Evolutionary conservation across 2,329 filamentous ascomycete genomes (phyloP), one percentile per base, ranked within the genome.

Genomic region (Pseudocercospora pini-densiflorae): DNA sequence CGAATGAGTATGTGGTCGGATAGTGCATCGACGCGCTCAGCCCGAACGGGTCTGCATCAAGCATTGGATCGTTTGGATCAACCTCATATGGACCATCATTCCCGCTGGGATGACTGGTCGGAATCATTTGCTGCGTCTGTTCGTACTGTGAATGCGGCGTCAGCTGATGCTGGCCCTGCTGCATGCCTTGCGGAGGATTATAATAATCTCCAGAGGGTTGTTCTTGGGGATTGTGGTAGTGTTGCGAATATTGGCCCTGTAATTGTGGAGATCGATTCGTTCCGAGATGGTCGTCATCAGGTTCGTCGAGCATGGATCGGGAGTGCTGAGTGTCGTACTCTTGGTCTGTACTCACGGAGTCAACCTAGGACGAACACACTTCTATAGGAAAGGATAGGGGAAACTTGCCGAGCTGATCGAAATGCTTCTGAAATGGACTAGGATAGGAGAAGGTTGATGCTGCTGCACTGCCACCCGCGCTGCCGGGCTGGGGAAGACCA

Each of bases 31-130:
- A 97, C 40, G 94, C 94, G 66, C 92, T 94, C 61, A 97, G 84
- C 12, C 94, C 94, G 75, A 97, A 98, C 0, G 94, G 94, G 79
- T 97, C 94, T 79, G 93, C 92, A 77, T 97, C 94, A 58, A 97
- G 84, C 81, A 93, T 92, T 19, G 93, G 91, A 75, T 97, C 94
- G 76, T 92, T 97, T 14, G 88, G 85, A 71, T 90, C 88, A 74
- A 91, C 78, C 61, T 81, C 79, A 72, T 83, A 85, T 16, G 53
- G 40, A n/a, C 55, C 68, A 27, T 66, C 68, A 5, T 43, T 36
- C n/a, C 58, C 60, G n/a, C 49, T 61, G 4, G 64, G 61, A 47
- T 73, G 69, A 40, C 71, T 71, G 21, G 72, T 70, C 21, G 69
- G 66, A 53, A 72, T 68, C 66, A 70, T 67, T 9, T 68, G 69